These are phyloP conservation scores for Populus euphratica DNA, from an alignment of 345 rosid species.

Conservation along the genomic window DNA sequence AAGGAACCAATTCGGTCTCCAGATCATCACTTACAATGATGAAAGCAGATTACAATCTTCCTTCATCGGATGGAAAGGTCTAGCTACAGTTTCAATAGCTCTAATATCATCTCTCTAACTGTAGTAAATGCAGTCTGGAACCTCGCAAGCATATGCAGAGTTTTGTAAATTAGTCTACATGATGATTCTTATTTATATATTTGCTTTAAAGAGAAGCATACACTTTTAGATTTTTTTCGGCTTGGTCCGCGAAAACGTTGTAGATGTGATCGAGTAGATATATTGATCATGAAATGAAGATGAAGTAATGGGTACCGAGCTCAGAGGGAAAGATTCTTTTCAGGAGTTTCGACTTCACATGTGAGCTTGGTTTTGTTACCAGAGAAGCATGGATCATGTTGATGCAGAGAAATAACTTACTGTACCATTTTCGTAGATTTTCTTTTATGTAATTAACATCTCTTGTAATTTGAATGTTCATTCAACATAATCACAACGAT, in stretches of 20 bases:
- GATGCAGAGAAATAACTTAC: neutral
- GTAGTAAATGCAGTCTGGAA: slow-evolving; percentile 8
- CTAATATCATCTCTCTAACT: slow-evolving; percentile 15
- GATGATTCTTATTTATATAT: neutral
- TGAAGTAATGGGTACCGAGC: neutral
- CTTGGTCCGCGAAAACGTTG: neutral
- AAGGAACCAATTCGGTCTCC: slow-evolving; percentile 67
- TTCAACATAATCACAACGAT: neutral
- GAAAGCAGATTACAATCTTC: slow-evolving; percentile 28
- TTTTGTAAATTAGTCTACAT: slow-evolving; percentile 18
- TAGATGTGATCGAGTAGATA: neutral
- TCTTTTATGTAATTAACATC: neutral
- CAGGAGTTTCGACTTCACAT: neutral
- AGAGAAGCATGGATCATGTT: neutral
- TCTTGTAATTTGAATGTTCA: neutral
- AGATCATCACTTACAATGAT: slow-evolving; percentile 39
- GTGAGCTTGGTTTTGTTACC: neutral
- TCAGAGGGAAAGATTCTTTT: neutral
- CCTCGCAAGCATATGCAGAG: slow-evolving; percentile 6
- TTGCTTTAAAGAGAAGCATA: slow-evolving; percentile 20
- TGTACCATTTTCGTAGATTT: neutral
- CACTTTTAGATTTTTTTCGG: neutral
- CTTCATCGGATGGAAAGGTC: slow-evolving; percentile 53
- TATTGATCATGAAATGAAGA: neutral
- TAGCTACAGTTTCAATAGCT: slow-evolving; percentile 29